phyloP scores from a whole-genome alignment of 2,329 filamentous ascomycete species.

The Neofusicoccum sp. region DNA sequence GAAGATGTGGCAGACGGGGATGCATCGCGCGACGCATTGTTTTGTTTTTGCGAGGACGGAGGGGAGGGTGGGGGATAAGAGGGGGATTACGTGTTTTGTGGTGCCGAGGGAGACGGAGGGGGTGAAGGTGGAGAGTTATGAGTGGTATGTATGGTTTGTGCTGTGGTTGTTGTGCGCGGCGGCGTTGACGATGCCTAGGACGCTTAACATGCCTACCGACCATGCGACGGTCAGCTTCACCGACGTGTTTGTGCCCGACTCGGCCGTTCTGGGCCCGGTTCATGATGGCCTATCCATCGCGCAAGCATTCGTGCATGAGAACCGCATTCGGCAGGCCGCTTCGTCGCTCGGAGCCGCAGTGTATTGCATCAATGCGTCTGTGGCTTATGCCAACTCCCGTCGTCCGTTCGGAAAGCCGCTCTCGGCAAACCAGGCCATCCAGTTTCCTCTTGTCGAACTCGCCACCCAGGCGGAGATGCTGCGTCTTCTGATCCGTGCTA shows the following conservation, averaged over 20 bases:
- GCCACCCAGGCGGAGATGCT: conserved; percentile 63
- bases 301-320: conserved; percentile 65
- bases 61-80: conserved; percentile 51
- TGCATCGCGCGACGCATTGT: conserved; percentile 61
- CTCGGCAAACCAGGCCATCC: conserved; percentile 61
- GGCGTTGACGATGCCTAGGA: conserved; percentile 36
- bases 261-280: conserved; percentile 52
- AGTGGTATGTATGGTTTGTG: conserved; percentile 44
- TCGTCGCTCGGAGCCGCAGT: conserved; percentile 58
- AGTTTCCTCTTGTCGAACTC: conserved; percentile 63
- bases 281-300: conserved; percentile 57
- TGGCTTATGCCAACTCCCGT: conserved; percentile 56
- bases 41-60: conserved; percentile 61
- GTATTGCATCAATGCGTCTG: conserved; percentile 59
- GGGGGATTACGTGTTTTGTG: conserved; percentile 62
- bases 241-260: conserved; percentile 56
- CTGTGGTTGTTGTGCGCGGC: background rate
- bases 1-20: conserved; percentile 66
- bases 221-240: conserved; percentile 60
- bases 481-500: conserved; percentile 59
- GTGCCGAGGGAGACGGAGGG: conserved; percentile 55
- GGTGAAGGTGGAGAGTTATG: conserved; percentile 55
- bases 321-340: conserved; percentile 63
- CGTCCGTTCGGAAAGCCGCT: conserved; percentile 57
- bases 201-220: conserved; percentile 66